These are phyloP conservation scores for Arthrocladium fulminans DNA, from an alignment of 2,329 filamentous ascomycete genomes.

Conservation along the genomic window DNA sequence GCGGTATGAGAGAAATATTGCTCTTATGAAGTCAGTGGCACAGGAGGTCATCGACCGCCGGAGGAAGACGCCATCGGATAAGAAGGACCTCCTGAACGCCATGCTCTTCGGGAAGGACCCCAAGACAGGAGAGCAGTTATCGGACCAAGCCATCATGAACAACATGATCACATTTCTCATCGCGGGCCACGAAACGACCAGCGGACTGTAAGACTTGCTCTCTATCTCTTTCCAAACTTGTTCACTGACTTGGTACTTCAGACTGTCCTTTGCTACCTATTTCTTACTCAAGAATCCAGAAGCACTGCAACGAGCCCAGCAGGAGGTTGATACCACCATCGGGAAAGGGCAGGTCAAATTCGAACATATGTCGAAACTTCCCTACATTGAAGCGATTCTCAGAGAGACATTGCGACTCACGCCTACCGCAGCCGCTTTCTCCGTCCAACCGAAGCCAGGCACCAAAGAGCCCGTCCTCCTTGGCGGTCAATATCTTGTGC, in stretches of 20 bases:
- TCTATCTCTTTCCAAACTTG: no score
- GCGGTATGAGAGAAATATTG: constrained; percentile 17
- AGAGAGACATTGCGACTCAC: constrained; percentile 57
- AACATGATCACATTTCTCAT: constrained; percentile 59
- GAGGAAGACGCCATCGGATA: constrained; percentile 42
- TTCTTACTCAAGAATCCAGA: constrained; percentile 56
- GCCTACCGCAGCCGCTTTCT: constrained; percentile 52
- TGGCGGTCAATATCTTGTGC: constrained; percentile 55
- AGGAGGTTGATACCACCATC: constrained; percentile 59
- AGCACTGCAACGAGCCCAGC: constrained; percentile 51
- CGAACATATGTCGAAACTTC: constrained; percentile 52
- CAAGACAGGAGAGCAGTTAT: constrained; percentile 57
- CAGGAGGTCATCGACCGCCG: constrained; percentile 49
- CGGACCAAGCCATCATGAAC: constrained; percentile 53
- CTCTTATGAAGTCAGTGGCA: constrained; percentile 17
- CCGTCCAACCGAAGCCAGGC: constrained; percentile 38
- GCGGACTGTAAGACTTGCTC: no score
- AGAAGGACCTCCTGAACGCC: constrained; percentile 59
- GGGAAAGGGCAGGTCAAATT: constrained; percentile 45
- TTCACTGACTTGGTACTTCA: no score
- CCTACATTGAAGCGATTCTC: constrained; percentile 58
- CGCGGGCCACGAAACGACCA: constrained; percentile 60
- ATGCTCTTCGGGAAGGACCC: constrained; percentile 62
- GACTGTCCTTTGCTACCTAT: constrained; percentile 59
- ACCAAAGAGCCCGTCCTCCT: constrained; percentile 15